phyloP scores from a whole-genome alignment of 805 yeast genomes.

The Schwanniomyces polymorphus region DNA sequence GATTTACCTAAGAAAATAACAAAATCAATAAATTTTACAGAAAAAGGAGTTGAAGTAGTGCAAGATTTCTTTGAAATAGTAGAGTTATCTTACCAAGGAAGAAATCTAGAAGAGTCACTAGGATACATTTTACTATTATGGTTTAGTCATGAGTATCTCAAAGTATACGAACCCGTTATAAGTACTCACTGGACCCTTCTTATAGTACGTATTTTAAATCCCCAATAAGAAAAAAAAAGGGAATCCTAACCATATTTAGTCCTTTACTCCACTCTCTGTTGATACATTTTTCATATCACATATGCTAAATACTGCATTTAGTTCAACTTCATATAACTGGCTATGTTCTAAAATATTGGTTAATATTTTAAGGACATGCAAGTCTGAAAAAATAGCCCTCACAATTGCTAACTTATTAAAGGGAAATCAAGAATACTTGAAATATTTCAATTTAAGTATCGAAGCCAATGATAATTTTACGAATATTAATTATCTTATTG shows the following conservation, averaged over 20 bases:
- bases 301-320: background rate
- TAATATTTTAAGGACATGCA: background rate
- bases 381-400: background rate
- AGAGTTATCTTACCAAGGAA: background rate
- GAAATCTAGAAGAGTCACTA: background rate
- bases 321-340: conserved; percentile 1
- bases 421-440: background rate
- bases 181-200: conserved; percentile 8
- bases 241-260: conserved; percentile 3
- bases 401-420: background rate
- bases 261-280: background rate
- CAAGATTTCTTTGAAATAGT: background rate
- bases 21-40: background rate
- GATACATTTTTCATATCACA: background rate
- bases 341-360: conserved; percentile 2
- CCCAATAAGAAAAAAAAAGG: background rate
- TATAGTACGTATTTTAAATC: conserved; percentile 1
- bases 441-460: background rate
- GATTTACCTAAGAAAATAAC: background rate
- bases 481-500: conserved; percentile 5
- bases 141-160: background rate
- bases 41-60: background rate
- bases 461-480: conserved; percentile 5
- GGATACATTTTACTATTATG: conserved; percentile 2
- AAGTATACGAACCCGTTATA: background rate